phyloP scores from a whole-genome alignment of 345 rosid species.

The Murraya koenigii region DNA sequence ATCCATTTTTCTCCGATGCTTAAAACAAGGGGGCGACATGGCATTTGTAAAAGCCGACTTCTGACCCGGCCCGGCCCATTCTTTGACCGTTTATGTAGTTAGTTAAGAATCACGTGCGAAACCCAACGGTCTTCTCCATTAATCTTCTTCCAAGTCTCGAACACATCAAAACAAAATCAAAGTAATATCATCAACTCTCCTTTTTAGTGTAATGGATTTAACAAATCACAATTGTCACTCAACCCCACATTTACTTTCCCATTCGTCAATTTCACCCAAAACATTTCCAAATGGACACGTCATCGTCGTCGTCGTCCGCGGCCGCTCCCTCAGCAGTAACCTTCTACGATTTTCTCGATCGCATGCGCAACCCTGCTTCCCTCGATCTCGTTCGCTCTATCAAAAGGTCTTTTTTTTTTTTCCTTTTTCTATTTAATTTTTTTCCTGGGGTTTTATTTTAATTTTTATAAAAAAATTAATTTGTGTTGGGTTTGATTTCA shows the following conservation, averaged over 20 bases:
- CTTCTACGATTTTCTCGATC: slow-evolving; percentile 51
- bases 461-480: background rate
- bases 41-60: too few species aligned
- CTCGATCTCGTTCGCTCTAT: slow-evolving; percentile 64
- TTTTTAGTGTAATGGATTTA: background rate
- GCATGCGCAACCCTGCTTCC: slow-evolving; percentile 58
- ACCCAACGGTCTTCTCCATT: background rate
- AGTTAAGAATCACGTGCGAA: background rate
- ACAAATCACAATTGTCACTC: background rate
- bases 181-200: background rate
- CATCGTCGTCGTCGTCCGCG: background rate
- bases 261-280: background rate
- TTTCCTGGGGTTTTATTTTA: background rate
- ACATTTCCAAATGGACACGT: background rate
- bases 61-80: background rate
- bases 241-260: background rate
- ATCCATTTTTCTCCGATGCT: too few species aligned
- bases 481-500: slow-evolving; percentile 24
- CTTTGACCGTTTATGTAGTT: background rate
- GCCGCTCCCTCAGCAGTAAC: slow-evolving; percentile 13
- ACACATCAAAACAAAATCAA: background rate
- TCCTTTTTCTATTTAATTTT: background rate
- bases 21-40: too few species aligned
- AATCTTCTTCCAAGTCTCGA: background rate
- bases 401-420: slow-evolving; percentile 40